These are phyloP conservation scores for Pisolithus orientalis DNA, from an alignment of 768 basidiomycete species.

Conservation along the genomic window DNA sequence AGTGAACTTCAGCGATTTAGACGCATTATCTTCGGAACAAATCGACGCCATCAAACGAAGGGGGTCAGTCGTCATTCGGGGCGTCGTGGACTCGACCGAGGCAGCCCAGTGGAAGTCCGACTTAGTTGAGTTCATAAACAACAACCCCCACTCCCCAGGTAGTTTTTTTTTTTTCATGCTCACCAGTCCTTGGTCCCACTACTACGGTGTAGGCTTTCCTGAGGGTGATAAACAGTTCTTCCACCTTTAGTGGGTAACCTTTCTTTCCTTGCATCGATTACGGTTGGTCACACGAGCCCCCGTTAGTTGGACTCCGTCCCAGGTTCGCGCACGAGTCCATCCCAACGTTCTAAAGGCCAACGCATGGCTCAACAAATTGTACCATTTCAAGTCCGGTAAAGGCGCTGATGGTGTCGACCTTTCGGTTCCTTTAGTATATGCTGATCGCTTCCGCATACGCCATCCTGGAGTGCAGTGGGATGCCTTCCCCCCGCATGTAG, in stretches of 20 bases:
- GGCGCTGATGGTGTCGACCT: slow-evolving; percentile 51
- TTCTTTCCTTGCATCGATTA: neutral
- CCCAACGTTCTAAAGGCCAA: slow-evolving; percentile 55
- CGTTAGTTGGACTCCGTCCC: slow-evolving; percentile 42
- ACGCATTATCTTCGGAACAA: slow-evolving; percentile 38
- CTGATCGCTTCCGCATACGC: slow-evolving; percentile 69
- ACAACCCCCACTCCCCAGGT: slow-evolving; percentile 55
- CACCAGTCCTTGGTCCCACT: neutral
- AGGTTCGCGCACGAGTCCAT: slow-evolving; percentile 65
- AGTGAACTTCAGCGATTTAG: slow-evolving; percentile 51
- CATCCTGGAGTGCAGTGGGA: slow-evolving; percentile 57
- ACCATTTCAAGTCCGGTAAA: slow-evolving; percentile 36
- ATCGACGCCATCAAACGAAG: slow-evolving; percentile 44
- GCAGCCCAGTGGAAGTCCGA: slow-evolving; percentile 53
- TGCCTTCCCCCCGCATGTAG: slow-evolving; percentile 47
- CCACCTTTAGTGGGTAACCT: slow-evolving; percentile 52
- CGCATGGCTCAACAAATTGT: slow-evolving; percentile 61
- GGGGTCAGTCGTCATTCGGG: slow-evolving; percentile 56
- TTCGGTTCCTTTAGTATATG: slow-evolving; percentile 58
- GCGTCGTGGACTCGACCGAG: slow-evolving; percentile 51
- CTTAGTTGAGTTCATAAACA: slow-evolving; percentile 49
- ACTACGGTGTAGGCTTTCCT: slow-evolving; percentile 38
- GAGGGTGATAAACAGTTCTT: slow-evolving; percentile 65
- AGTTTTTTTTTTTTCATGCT: neutral
- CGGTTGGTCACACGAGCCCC: neutral